Conservation (phyloP, 2,329 filamentous ascomycete species). For the Epichloe brachyelytri region DNA sequence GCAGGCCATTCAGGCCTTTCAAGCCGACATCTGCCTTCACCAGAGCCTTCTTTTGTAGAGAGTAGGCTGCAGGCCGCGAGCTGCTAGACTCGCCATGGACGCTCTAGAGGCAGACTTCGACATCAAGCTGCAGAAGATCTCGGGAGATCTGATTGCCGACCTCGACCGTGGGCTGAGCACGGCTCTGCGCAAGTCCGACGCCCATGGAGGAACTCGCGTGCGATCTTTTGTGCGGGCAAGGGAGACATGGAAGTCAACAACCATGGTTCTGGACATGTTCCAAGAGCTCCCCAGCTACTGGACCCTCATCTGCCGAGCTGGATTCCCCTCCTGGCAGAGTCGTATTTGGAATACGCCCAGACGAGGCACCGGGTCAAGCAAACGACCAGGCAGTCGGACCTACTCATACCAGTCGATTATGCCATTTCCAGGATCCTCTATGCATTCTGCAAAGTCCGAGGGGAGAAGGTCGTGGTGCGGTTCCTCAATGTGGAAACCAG, state of each 20-base stretch:
- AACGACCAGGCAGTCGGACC: slow-evolving; percentile 19
- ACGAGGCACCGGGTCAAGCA: slow-evolving; percentile 28
- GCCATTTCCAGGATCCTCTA: slow-evolving; percentile 75
- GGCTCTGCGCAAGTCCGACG: slow-evolving; percentile 40
- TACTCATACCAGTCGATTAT: slow-evolving; percentile 44
- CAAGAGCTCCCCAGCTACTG: slow-evolving; percentile 92
- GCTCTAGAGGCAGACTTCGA: slow-evolving; percentile 47
- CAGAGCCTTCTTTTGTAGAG: not conserved
- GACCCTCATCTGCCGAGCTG: slow-evolving; percentile 70
- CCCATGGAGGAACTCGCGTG: slow-evolving; percentile 27
- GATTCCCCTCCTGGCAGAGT: slow-evolving; percentile 60
- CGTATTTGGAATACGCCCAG: slow-evolving; percentile 57
- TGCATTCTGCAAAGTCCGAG: slow-evolving; percentile 85
- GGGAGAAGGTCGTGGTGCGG: slow-evolving; percentile 80
- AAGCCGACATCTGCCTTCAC: no score
- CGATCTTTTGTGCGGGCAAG: slow-evolving; percentile 35
- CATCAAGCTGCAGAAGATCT: slow-evolving; percentile 47
- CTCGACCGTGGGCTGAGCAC: slow-evolving; percentile 39
- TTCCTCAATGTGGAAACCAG: slow-evolving; percentile 85
- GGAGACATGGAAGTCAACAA: slow-evolving; percentile 35
- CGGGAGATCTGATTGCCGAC: slow-evolving; percentile 44
- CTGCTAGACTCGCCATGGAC: slow-evolving; percentile 34
- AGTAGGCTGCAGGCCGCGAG: not conserved
- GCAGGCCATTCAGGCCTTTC: not conserved
- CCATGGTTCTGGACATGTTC: slow-evolving; percentile 64